Base-by-base conservation (phyloP, 2,329 filamentous ascomycete genomes). In the Ceratocystis smalleyi region DNA sequence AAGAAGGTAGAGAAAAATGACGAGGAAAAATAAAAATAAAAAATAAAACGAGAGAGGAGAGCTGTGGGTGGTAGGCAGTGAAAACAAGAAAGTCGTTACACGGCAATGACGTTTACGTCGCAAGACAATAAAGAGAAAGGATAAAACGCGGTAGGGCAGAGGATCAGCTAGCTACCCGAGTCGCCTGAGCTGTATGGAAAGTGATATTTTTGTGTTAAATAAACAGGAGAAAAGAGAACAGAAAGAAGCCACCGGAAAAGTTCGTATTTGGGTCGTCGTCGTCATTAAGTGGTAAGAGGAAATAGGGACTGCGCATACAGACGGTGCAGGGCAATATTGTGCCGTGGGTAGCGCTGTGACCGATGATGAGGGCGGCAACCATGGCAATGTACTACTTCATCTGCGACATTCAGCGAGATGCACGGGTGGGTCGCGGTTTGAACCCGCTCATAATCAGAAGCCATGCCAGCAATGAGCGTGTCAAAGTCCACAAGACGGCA, bases 251-350 rank as follows among this genome's bases (percentile, higher is more conserved):
- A 24, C 54, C 54, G 22, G 54, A 57, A 57, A 57, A 57, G 7
- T 32, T 57, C 54, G 54, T 57, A 57, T 57, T 57, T 57, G 27
- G 54, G 54, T 57, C 54, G 54, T 57, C 54, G 27, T 57, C 54
- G 54, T 57, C 54, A 57, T 57, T 57, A 57, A 57, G 54, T 57
- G 12, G 54, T 57, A 35, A 57, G 24, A 35, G 27, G 17, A 35
- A 72, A 68, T 72, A 73, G 71, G 68, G 66, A 72, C 70, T 59
- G 54, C 54, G 54, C 24, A 57, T 17, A 32, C 27, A 57, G 12
- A n/a, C 54, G 24, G 30, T 32, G 24, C 27, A 57, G n/a, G 27
- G 54, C 54, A 57, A 57, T 15, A 32, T 35, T 12, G 22, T 49
- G n/a, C 17, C 12, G 47, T 10, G n/a, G 47, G 17, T 49, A 10